These are phyloP conservation scores for Selenicereus undatus DNA, from an alignment of 148 eudicot species.

Conservation along the genomic window DNA sequence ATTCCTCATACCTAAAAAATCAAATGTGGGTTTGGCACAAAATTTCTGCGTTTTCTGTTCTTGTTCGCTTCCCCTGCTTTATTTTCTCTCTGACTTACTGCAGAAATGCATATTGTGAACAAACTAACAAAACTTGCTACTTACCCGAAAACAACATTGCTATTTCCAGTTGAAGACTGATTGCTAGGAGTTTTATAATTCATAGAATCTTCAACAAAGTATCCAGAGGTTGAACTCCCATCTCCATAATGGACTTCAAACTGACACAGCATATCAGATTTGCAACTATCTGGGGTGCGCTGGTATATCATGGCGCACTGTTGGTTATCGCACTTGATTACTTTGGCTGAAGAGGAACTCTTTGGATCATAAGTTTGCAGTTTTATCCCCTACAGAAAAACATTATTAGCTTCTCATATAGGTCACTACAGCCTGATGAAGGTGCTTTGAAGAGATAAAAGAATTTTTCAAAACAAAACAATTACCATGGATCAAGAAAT, in stretches of 20 bases:
- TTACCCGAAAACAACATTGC: constrained; percentile 62
- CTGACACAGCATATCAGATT: constrained; percentile 46
- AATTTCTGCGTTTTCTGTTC: not conserved
- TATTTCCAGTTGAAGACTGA: constrained; percentile 44
- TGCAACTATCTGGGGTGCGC: constrained; percentile 42
- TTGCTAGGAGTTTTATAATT: constrained; percentile 45
- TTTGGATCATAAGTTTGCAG: constrained; percentile 61
- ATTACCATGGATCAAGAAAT: constrained; percentile 10
- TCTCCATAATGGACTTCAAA: constrained; percentile 82
- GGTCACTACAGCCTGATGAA: not conserved
- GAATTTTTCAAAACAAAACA: not conserved
- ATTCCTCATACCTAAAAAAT: no score
- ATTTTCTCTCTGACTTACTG: not conserved
- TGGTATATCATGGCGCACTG: constrained; percentile 49
- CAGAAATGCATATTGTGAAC: not conserved
- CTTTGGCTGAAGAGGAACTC: constrained; percentile 47
- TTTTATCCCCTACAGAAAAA: constrained; percentile 39
- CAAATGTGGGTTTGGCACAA: not conserved
- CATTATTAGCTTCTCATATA: constrained; percentile 2
- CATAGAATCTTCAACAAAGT: constrained; percentile 55
- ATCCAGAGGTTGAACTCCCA: constrained; percentile 75
- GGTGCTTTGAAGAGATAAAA: not conserved
- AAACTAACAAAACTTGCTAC: constrained; percentile 2
- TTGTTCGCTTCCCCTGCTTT: not conserved
- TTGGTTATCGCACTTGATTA: constrained; percentile 54